A percentile compares a stretch with the other conserved stretches of the same genome.
Evolutionary conservation across 2,329 filamentous ascomycete genomes (phyloP).

Genomic region (Epichloe uncinata): DNA sequence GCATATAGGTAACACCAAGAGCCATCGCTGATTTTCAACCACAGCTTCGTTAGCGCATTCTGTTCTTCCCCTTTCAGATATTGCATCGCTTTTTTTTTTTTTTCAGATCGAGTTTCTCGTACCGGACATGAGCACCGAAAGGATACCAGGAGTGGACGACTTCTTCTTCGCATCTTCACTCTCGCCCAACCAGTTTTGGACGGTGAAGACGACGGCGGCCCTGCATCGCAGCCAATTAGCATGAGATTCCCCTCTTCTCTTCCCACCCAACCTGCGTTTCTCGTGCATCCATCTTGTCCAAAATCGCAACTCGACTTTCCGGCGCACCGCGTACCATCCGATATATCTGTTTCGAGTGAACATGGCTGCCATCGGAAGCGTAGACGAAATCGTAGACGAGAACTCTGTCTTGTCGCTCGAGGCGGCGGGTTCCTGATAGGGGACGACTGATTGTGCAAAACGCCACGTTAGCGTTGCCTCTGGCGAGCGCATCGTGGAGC

Average conservation of each 20-base stretch:
- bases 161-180: constrained; percentile 52
- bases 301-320: no score
- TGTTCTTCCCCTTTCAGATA: not conserved
- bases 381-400: constrained; percentile 57
- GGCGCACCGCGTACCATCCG: constrained; percentile 37
- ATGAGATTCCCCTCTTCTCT: no score
- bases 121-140: constrained; percentile 71
- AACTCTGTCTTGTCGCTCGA: constrained; percentile 56
- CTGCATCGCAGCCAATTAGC: constrained; percentile 22
- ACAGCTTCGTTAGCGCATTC: not conserved
- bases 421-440: constrained; percentile 64
- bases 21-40: constrained; percentile 39
- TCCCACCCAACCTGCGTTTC: no score
- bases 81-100: no score
- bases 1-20: constrained; percentile 38
- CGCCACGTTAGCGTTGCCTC: not conserved
- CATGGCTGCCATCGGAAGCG: constrained; percentile 91
- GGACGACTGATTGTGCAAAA: constrained; percentile 46
- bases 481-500: not conserved
- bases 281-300: no score
- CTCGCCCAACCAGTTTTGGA: constrained; percentile 68
- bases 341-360: constrained; percentile 80
- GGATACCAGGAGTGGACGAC: constrained; percentile 52
- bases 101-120: constrained; percentile 17
- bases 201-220: constrained; percentile 59